Conservation (phyloP, 116 monocot species). For the Iris pallida region DNA sequence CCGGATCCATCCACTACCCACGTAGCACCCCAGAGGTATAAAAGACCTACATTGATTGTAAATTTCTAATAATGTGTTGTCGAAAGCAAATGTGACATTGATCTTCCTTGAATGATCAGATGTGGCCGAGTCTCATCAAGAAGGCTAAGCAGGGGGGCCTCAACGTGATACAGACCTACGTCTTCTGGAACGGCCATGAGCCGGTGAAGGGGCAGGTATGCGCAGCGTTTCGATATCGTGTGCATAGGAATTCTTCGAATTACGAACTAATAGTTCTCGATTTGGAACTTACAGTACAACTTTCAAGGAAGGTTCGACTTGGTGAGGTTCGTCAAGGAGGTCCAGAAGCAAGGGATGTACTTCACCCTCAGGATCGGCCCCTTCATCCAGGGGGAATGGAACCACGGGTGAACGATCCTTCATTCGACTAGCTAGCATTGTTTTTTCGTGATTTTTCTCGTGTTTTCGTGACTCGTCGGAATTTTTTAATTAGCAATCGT, state of each 20-base stretch:
- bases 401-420: conserved; percentile 7
- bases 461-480: too few species aligned
- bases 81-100: too few species aligned
- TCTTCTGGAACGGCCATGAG: conserved; percentile 54
- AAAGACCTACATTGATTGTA: too few species aligned
- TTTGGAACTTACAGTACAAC: conserved; percentile 12
- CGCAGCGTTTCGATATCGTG: too few species aligned
- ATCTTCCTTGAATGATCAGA: conserved; percentile 6
- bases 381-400: conserved; percentile 29
- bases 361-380: conserved; percentile 21
- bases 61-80: too few species aligned
- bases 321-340: conserved; percentile 19
- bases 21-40: conserved; percentile 19
- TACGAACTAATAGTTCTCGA: too few species aligned
- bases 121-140: conserved; percentile 32
- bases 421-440: too few species aligned
- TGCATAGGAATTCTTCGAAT: too few species aligned
- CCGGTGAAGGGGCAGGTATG: conserved; percentile 30
- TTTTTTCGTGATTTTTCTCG: too few species aligned
- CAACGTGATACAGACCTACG: conserved; percentile 43
- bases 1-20: conserved; percentile 19
- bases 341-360: conserved; percentile 12
- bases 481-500: too few species aligned
- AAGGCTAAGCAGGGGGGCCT: conserved; percentile 35
- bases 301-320: conserved; percentile 25